Base-by-base conservation (phyloP, 2,329 filamentous ascomycete species). In the Fusarium mundagurra region DNA sequence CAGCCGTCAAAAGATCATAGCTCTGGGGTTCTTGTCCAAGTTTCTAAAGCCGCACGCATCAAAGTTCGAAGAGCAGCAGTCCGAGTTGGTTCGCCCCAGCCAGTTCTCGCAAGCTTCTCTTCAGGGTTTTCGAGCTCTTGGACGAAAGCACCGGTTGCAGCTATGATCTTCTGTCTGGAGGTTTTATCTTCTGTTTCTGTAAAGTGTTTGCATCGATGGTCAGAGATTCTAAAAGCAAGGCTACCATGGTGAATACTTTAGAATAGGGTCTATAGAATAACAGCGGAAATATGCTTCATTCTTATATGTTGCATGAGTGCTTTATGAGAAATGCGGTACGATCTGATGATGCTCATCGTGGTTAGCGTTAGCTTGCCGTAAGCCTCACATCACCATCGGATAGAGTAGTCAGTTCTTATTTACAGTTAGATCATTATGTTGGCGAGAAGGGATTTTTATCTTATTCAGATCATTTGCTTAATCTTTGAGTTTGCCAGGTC, bases 51-150 rank as follows among this genome's bases (percentile, higher is more conserved):
- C n/a, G n/a, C n/a, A n/a, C n/a, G n/a, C n/a, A n/a, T 76, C 67
- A 39, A 72, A 72, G 67, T 74, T 36, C 67, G 64, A 33, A 75
- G 44, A 36, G 73, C 66, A 13, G 74, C 68, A n/a, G 71, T 67
- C 22, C 66, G 50, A 16, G 61, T 68, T 12, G 71, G 73, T n/a
- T 75, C 73, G 3, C 72, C 68, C 61, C 61, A 71, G 18, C 71
- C 61, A 16, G 75, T 68, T 20, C 71, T 69, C 4, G 64, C 68
- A 34, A 75, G 41, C 13, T 64, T 43, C 39, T 75, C 74, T 16
- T 61, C 61, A 8, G 74, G 70, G 17, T 64, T 75, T 44, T 68
- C 68, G 3, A 76, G 65, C 33, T 61, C 51, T 13, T 53, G 41
- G 5, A 75, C 74, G n/a, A 75, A 54, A 2, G 61, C 58, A 27